Percentiles rank a stretch among this genome's conserved stretches.
Evolutionary conservation across 2,329 filamentous ascomycete species (phyloP).

Genomic region (Colletotrichum sp.): DNA sequence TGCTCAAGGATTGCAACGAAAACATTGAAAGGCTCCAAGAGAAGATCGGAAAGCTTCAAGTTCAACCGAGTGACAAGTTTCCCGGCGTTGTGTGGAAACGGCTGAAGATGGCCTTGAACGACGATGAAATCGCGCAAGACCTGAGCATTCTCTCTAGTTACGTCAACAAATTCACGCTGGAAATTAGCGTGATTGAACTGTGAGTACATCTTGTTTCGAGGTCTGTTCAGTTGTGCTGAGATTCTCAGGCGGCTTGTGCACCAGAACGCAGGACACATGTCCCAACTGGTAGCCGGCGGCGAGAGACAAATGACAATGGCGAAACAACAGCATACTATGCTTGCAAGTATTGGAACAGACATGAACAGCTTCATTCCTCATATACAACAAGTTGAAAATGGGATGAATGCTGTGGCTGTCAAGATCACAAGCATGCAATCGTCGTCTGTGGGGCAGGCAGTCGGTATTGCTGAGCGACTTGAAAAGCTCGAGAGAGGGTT

Average conservation of each 20-base stretch:
- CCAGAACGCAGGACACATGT: neutral
- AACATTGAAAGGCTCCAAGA: neutral
- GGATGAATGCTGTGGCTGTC: too few species aligned
- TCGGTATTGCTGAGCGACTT: too few species aligned
- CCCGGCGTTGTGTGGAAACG: neutral
- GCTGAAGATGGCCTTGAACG: neutral
- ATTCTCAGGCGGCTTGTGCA: neutral
- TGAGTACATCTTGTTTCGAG: accelerated
- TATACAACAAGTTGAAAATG: neutral
- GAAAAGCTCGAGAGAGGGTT: neutral
- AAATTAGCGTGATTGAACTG: neutral
- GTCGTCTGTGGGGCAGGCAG: too few species aligned
- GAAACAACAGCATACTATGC: accelerated
- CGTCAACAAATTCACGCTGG: neutral
- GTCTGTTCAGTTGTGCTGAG: neutral
- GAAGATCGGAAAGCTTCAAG: neutral
- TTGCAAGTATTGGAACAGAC: neutral
- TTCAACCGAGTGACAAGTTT: neutral
- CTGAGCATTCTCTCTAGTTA: neutral
- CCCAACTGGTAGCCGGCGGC: neutral
- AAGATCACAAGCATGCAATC: too few species aligned
- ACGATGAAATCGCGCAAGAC: neutral
- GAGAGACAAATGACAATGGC: neutral
- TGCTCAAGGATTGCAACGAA: neutral
- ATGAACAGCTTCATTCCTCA: neutral